phyloP scores from a whole-genome alignment of 441 rosid species.

The Bruguiera hainesii region DNA sequence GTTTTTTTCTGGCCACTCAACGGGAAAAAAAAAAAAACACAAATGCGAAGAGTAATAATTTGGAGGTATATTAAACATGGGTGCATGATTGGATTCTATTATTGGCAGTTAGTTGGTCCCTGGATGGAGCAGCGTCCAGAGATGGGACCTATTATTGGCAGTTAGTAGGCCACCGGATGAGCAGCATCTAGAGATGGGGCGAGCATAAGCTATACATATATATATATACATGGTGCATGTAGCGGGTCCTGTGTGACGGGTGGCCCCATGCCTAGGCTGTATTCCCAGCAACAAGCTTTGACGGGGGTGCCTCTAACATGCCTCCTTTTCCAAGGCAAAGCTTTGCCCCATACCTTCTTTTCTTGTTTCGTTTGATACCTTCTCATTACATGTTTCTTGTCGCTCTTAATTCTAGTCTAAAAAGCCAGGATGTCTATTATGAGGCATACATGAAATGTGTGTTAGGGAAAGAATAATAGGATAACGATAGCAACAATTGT shows the following conservation, averaged over 20 bases:
- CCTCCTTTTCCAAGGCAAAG: constrained; percentile 8
- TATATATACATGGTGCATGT: background rate
- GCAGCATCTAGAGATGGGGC: too few species aligned
- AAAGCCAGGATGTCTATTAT: background rate
- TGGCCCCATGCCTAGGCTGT: constrained; percentile 5
- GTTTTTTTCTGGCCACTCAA: background rate
- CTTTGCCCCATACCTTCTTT: background rate
- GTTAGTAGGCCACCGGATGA: background rate
- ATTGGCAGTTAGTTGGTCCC: background rate
- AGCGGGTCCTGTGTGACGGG: background rate
- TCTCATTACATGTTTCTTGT: background rate
- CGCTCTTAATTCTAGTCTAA: background rate
- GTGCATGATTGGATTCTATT: background rate
- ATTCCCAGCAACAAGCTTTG: constrained; percentile 9
- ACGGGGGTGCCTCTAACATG: constrained; percentile 23
- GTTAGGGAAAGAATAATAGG: too few species aligned
- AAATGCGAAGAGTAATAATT: background rate
- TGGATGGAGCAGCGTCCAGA: background rate
- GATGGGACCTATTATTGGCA: background rate
- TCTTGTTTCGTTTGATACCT: background rate
- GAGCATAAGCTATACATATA: background rate
- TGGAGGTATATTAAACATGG: background rate
- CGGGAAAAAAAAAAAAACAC: background rate
- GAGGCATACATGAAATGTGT: too few species aligned
- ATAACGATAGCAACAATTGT: too few species aligned